A percentile compares a stretch with the other conserved stretches of the same genome.
phyloP scores from a whole-genome alignment of 495 filamentous ascomycete species.

The Hypoxylon lienhwacheense region DNA sequence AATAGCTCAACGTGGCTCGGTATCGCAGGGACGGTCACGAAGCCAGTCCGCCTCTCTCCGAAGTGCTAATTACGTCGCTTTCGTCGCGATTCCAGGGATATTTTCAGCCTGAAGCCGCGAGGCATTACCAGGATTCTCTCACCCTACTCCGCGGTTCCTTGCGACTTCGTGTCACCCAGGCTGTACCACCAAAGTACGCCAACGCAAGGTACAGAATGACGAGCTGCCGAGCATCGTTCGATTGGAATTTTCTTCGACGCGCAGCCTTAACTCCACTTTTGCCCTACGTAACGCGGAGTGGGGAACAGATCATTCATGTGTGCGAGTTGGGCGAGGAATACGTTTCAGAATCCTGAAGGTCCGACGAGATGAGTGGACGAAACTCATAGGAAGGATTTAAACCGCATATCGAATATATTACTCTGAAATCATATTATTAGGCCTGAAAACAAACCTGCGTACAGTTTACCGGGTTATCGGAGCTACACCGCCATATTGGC shows the following conservation, averaged over 20 bases:
- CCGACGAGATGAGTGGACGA: constrained; percentile 33
- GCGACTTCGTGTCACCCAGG: constrained; percentile 25
- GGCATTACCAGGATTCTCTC: constrained; percentile 7
- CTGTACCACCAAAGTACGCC: constrained; percentile 19
- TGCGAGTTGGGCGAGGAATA: constrained; percentile 37
- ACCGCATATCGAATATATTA: constrained; percentile 28
- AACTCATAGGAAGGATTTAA: constrained; percentile 30
- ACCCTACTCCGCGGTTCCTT: constrained; percentile 20
- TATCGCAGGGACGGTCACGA: constrained; percentile 23
- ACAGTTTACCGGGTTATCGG: constrained; percentile 29
- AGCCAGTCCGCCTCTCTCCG: constrained; percentile 29
- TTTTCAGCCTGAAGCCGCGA: constrained; percentile 16
- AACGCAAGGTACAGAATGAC: constrained; percentile 35
- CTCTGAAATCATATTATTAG: constrained; percentile 13
- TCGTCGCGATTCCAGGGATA: constrained; percentile 20
- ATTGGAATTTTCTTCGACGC: constrained; percentile 34
- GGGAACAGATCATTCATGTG: constrained; percentile 32
- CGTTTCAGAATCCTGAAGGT: constrained; percentile 37
- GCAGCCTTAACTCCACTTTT: constrained; percentile 33
- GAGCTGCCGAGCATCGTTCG: constrained; percentile 30
- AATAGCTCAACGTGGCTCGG: constrained; percentile 20
- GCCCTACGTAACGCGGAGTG: constrained; percentile 39
- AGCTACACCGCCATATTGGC: constrained; percentile 38
- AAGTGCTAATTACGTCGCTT: constrained; percentile 11
- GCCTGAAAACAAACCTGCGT: constrained; percentile 23